Conservation (phyloP, 768 basidiomycete genomes). For the Auriscalpium vulgare region DNA sequence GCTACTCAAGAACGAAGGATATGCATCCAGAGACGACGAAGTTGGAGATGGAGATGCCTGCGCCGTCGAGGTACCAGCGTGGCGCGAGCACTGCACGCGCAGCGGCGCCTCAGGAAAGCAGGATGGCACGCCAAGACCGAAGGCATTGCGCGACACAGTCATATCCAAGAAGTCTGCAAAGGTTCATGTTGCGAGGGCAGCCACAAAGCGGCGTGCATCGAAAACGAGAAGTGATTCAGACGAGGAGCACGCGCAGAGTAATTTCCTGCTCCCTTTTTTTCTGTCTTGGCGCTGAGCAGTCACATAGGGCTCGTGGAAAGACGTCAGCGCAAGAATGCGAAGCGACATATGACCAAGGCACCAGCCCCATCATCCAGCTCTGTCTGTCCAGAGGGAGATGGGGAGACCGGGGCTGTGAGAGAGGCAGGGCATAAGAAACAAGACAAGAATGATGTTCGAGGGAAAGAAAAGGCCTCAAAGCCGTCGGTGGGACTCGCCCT, state of each 20-base stretch:
- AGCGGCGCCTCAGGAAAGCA: neutral
- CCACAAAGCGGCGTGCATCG: neutral
- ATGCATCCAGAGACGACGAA: neutral
- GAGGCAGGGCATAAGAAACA: conserved; percentile 13
- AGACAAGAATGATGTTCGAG: conserved; percentile 13
- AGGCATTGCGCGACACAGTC: too few species aligned
- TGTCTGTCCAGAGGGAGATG: neutral
- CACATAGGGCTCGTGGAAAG: conserved; percentile 54
- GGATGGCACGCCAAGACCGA: neutral
- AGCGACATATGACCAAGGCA: conserved; percentile 11
- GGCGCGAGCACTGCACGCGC: neutral
- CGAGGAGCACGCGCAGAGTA: conserved; percentile 30
- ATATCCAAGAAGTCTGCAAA: neutral
- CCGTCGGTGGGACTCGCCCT: conserved; percentile 46
- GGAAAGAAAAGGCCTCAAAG: conserved; percentile 23
- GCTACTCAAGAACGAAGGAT: neutral
- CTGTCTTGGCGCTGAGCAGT: neutral
- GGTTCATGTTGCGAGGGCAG: neutral
- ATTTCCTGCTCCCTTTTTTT: conserved; percentile 9
- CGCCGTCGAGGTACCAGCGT: too few species aligned
- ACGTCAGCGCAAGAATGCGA: conserved; percentile 49
- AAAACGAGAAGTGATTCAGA: conserved; percentile 19
- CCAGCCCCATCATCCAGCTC: neutral
- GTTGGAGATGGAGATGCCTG: too few species aligned
- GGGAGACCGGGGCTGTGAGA: conserved; percentile 1